phyloP scores from a whole-genome alignment of 208 protist genomes.

The Angomonas deanei region DNA sequence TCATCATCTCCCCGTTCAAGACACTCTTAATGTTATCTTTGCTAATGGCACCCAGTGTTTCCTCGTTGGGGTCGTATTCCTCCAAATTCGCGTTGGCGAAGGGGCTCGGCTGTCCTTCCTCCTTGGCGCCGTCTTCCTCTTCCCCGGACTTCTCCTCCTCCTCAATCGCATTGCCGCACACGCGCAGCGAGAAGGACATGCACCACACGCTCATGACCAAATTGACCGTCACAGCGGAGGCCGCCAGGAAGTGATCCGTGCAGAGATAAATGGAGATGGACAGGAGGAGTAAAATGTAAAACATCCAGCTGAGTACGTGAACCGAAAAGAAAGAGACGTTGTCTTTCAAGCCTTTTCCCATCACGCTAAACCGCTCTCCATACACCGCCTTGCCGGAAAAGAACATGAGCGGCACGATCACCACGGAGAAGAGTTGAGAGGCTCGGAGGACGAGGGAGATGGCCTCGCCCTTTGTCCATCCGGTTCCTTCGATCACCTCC shows the following conservation, averaged over 20 bases:
- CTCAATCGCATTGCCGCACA: conserved; percentile 9
- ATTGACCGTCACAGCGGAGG: conserved; percentile 18
- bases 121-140: not conserved
- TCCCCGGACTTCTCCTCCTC: not conserved
- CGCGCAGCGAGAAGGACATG: conserved; percentile 34
- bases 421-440: conserved; percentile 31
- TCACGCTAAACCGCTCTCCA: conserved; percentile 34
- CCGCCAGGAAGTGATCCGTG: conserved; percentile 13
- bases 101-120: conserved; percentile 4
- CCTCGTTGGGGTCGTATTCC: not conserved
- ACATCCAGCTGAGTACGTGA: conserved; percentile 48
- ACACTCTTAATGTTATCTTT: conserved; percentile 20
- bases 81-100: not conserved
- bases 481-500: conserved; percentile 17
- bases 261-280: conserved; percentile 35
- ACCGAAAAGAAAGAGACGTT: conserved; percentile 36
- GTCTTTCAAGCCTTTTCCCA: conserved; percentile 13
- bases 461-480: conserved; percentile 22
- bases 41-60: conserved; percentile 12
- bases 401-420: conserved; percentile 33
- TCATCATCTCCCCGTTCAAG: conserved; percentile 59
- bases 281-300: conserved; percentile 43
- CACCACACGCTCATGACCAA: conserved; percentile 33
- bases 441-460: conserved; percentile 25
- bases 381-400: conserved; percentile 39